Evolutionary conservation across 768 basidiomycete species (phyloP).

Genomic region (Trametes punicea): DNA sequence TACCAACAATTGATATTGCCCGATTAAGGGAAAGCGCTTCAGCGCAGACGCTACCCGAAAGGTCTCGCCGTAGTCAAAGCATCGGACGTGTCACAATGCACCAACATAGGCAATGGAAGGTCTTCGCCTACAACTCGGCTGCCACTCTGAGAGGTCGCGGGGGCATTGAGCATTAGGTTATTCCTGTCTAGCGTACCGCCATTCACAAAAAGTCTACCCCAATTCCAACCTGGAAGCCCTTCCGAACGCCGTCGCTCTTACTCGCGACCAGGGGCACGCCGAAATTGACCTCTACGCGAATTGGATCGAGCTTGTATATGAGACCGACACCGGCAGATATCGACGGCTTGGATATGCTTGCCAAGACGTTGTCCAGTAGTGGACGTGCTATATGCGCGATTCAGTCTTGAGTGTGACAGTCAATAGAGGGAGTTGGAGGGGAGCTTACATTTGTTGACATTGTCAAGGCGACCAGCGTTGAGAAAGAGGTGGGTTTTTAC

Average conservation of each 20-base stretch:
- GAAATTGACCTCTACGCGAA: constrained; percentile 86
- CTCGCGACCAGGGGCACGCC: constrained; percentile 76
- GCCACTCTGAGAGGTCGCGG: too few species aligned
- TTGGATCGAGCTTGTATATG: constrained; percentile 77
- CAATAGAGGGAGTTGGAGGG: background rate
- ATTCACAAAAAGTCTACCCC: constrained; percentile 71
- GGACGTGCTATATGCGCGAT: constrained; percentile 31
- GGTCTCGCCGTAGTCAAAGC: too few species aligned
- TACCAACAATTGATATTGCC: too few species aligned
- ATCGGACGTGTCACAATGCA: too few species aligned
- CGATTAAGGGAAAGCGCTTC: too few species aligned
- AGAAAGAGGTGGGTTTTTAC: constrained; percentile 76
- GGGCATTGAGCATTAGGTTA: constrained; percentile 8
- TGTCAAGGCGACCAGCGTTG: constrained; percentile 76
- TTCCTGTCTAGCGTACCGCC: constrained; percentile 14
- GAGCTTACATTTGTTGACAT: constrained; percentile 52
- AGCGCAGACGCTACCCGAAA: too few species aligned
- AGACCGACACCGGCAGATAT: constrained; percentile 81
- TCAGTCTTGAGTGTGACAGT: constrained; percentile 4
- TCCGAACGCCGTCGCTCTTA: constrained; percentile 60
- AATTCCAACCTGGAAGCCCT: constrained; percentile 78
- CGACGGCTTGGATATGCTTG: constrained; percentile 53
- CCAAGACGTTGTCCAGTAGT: constrained; percentile 38
- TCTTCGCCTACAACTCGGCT: too few species aligned
- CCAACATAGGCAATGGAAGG: too few species aligned